These are phyloP conservation scores for Hypoxylon sp. DNA, from an alignment of 2,329 filamentous ascomycete genomes.

Conservation along the genomic window DNA sequence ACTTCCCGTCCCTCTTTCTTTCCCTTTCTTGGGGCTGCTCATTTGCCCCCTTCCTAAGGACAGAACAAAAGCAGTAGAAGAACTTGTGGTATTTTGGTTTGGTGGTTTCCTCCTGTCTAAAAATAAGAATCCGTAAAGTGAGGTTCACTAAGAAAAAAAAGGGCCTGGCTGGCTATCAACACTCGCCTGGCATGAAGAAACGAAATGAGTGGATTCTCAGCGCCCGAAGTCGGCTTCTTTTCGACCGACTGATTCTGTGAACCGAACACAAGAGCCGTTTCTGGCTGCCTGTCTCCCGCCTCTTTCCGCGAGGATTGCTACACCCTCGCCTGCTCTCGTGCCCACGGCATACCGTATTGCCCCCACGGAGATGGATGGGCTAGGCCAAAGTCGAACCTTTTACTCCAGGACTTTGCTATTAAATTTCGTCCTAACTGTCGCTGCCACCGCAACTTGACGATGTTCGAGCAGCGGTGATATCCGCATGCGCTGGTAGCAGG, in stretches of 20 bases:
- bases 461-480: conserved; percentile 12
- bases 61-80: not conserved
- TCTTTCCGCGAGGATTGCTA: conserved; percentile 30
- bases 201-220: conserved; percentile 2
- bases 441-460: conserved; percentile 8
- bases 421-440: conserved; percentile 17
- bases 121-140: not conserved
- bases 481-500: conserved; percentile 22
- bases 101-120: not conserved
- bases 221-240: not conserved
- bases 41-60: not conserved
- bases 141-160: not conserved
- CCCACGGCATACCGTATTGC: conserved; percentile 14
- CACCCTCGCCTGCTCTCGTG: conserved; percentile 26
- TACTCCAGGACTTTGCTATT: conserved; percentile 27
- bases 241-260: not conserved
- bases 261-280: conserved; percentile 27
- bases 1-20: no score
- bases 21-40: no score
- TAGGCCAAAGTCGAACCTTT: conserved; percentile 24
- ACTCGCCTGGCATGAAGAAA: not conserved
- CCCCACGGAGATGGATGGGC: conserved; percentile 24
- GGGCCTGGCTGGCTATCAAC: not conserved
- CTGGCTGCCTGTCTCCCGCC: conserved; percentile 18
- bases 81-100: not conserved